A percentile compares a stretch with the other conserved stretches of the same genome.
Evolutionary conservation across 2,329 filamentous ascomycete species (phyloP).

Genomic region (Fusarium drepaniforme): DNA sequence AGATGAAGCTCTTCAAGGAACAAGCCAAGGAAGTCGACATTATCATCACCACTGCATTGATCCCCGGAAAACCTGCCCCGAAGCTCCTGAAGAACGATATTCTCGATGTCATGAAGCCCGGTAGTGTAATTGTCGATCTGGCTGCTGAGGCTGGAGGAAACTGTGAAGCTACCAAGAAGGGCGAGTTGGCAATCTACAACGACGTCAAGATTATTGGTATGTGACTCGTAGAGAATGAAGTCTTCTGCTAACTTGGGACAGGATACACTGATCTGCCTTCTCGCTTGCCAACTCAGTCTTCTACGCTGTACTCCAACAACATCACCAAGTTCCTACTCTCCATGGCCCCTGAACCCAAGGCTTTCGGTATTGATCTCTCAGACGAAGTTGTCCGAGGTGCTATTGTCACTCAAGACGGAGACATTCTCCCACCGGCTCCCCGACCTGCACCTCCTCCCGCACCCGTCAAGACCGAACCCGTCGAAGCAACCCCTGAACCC

Average conservation of each 20-base stretch:
- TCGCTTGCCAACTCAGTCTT: slow-evolving; percentile 87
- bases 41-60: slow-evolving; percentile 91
- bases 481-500: slow-evolving; percentile 63
- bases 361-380: slow-evolving; percentile 82
- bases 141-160: slow-evolving; percentile 91
- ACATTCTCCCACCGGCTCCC: slow-evolving; percentile 81
- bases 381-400: slow-evolving; percentile 90
- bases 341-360: slow-evolving; percentile 81
- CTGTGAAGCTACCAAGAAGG: slow-evolving; percentile 83
- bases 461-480: slow-evolving; percentile 54
- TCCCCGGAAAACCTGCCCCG: slow-evolving; percentile 85
- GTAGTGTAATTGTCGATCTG: slow-evolving; percentile 88
- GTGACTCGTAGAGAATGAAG: slow-evolving; percentile 31
- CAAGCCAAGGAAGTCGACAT: slow-evolving; percentile 92
- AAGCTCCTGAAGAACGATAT: slow-evolving; percentile 86
- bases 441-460: slow-evolving; percentile 71
- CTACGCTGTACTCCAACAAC: slow-evolving; percentile 93
- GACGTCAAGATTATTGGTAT: slow-evolving; percentile 87
- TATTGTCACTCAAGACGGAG: slow-evolving; percentile 84
- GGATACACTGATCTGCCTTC: slow-evolving; percentile 91
- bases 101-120: slow-evolving; percentile 88
- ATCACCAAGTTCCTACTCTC: slow-evolving; percentile 90
- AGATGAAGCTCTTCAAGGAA: slow-evolving; percentile 92
- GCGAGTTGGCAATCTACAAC: slow-evolving; percentile 77
- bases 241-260: slow-evolving; percentile 47